These are phyloP conservation scores for Peniophora sp. DNA, from an alignment of 1,284 basidiomycete species.

Conservation along the genomic window DNA sequence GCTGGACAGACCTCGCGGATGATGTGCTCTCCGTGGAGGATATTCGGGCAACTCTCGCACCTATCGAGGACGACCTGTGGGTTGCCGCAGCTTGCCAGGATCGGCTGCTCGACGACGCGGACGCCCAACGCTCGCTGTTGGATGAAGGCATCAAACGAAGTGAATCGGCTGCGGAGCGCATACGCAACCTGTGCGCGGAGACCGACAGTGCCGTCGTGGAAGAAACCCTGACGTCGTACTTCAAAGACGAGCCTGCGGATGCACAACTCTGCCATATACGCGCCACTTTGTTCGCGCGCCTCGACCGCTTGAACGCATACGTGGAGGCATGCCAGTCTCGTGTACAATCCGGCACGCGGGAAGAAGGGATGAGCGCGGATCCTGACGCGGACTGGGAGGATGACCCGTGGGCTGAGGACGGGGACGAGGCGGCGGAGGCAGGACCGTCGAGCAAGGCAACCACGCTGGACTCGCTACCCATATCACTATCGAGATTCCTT, in stretches of 20 bases:
- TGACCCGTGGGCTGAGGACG: slow-evolving; percentile 66
- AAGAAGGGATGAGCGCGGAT: slow-evolving; percentile 11
- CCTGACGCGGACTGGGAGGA: slow-evolving; percentile 63
- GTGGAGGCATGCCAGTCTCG: slow-evolving; percentile 43
- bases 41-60: slow-evolving; percentile 40
- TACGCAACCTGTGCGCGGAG: slow-evolving; percentile 25
- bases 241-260: slow-evolving; percentile 44
- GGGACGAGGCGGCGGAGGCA: slow-evolving; percentile 15
- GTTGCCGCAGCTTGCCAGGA: slow-evolving; percentile 65
- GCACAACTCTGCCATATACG: slow-evolving; percentile 59
- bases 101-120: slow-evolving; percentile 50
- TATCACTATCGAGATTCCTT: slow-evolving; percentile 62
- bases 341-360: slow-evolving; percentile 17
- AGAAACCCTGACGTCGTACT: slow-evolving; percentile 38
- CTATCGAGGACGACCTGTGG: slow-evolving; percentile 62
- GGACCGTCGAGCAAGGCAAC: slow-evolving; percentile 7
- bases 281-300: slow-evolving; percentile 47
- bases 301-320: slow-evolving; percentile 63
- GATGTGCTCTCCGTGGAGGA: slow-evolving; percentile 42
- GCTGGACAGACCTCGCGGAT: slow-evolving; percentile 52
- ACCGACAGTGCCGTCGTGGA: slow-evolving; percentile 11
- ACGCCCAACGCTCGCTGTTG: slow-evolving; percentile 49
- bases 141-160: slow-evolving; percentile 57
- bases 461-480: slow-evolving; percentile 24
- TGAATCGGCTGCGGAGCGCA: slow-evolving; percentile 35